These are phyloP conservation scores for Penicilliopsis zonata DNA, from an alignment of 495 filamentous ascomycete species.

Conservation along the genomic window DNA sequence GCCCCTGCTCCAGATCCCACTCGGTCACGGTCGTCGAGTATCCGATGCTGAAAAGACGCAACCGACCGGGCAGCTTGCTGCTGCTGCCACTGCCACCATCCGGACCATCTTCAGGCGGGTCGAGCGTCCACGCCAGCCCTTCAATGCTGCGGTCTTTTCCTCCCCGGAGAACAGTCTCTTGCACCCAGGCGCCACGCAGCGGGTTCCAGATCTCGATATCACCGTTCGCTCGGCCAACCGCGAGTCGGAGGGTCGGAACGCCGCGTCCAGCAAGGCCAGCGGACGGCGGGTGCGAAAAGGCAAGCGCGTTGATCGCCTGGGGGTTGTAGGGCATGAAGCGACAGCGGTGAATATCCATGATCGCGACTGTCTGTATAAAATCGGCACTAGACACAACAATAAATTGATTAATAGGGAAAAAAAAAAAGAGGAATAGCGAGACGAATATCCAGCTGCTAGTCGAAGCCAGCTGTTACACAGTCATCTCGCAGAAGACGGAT, in stretches of 20 bases:
- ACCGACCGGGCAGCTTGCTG: conserved; percentile 53
- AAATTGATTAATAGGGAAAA: too few species aligned
- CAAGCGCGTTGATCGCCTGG: conserved; percentile 84
- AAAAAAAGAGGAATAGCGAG: too few species aligned
- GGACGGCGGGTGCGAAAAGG: conserved; percentile 74
- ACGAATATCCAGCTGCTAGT: too few species aligned
- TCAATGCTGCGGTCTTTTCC: conserved; percentile 82
- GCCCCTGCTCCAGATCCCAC: conserved; percentile 76
- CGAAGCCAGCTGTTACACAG: conserved; percentile 19
- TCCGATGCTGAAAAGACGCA: conserved; percentile 92
- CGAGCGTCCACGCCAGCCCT: conserved; percentile 85
- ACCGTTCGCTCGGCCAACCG: conserved; percentile 86
- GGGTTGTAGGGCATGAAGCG: conserved; percentile 93
- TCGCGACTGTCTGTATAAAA: too few species aligned
- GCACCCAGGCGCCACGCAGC: conserved; percentile 69
- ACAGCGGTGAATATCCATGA: conserved; percentile 94
- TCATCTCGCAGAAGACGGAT: conserved; percentile 21
- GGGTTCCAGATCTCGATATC: conserved; percentile 99
- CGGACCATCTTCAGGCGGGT: conserved; percentile 54
- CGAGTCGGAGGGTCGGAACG: conserved; percentile 56
- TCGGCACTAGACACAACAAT: too few species aligned
- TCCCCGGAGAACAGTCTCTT: conserved; percentile 75
- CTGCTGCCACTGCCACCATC: too few species aligned
- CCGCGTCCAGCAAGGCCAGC: conserved; percentile 36
- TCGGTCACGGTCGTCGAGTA: conserved; percentile 87